Conservation (phyloP, 352 stramenopile genomes). For the Globisporangium barbulae region DNA sequence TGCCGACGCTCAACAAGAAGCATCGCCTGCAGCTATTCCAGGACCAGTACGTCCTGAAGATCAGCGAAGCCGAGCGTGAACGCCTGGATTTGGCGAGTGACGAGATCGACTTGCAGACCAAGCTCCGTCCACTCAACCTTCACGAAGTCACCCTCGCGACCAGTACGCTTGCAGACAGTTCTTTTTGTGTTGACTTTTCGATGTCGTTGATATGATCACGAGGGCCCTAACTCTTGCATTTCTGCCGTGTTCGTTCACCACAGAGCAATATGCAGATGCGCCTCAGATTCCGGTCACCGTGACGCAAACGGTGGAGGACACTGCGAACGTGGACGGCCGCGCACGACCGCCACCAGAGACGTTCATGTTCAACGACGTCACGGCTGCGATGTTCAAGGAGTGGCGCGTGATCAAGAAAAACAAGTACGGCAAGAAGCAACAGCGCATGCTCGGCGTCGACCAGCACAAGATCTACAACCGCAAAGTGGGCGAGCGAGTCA, state of each 20-base stretch:
- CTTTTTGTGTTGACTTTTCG: not conserved
- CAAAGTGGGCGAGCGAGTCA: slow-evolving; percentile 87
- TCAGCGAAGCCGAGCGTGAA: slow-evolving; percentile 80
- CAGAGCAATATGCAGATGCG: slow-evolving; percentile 85
- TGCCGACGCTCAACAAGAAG: slow-evolving; percentile 88
- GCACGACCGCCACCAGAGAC: slow-evolving; percentile 75
- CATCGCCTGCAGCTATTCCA: slow-evolving; percentile 83
- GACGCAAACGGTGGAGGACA: slow-evolving; percentile 63
- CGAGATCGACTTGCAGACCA: slow-evolving; percentile 88
- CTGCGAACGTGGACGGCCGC: slow-evolving; percentile 59
- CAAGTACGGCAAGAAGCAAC: slow-evolving; percentile 89
- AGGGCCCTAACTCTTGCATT: slow-evolving; percentile 1
- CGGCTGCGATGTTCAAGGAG: slow-evolving; percentile 88
- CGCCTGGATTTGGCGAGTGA: slow-evolving; percentile 78
- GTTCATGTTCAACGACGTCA: slow-evolving; percentile 92
- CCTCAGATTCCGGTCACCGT: slow-evolving; percentile 70
- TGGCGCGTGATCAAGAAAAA: slow-evolving; percentile 91
- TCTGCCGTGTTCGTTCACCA: not conserved
- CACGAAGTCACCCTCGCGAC: slow-evolving; percentile 83
- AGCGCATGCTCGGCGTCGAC: slow-evolving; percentile 85
- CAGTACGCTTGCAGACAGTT: slow-evolving; percentile 38
- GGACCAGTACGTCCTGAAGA: slow-evolving; percentile 88
- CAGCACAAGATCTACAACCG: slow-evolving; percentile 90
- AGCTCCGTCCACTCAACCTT: slow-evolving; percentile 78
- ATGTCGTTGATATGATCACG: not conserved